A percentile compares a stretch with the other conserved stretches of the same genome.
Evolutionary conservation across 1,284 basidiomycete genomes (phyloP).

Genomic region (Naganishia albida): DNA sequence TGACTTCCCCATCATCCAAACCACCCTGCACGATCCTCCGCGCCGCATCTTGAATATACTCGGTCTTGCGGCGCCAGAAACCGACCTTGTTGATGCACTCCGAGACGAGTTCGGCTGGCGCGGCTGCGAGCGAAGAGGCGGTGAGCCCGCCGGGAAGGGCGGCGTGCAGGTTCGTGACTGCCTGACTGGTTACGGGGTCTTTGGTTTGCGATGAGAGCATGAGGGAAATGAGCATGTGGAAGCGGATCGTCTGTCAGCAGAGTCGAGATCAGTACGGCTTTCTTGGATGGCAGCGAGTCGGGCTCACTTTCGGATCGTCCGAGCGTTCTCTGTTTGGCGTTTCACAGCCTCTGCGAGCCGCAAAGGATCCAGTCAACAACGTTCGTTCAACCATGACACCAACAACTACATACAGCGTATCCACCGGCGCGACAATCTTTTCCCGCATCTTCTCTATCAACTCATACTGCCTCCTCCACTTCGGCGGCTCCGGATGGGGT

Average conservation of each 20-base stretch:
- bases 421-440: constrained; percentile 75
- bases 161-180: constrained; percentile 71
- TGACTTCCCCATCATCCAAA: constrained; percentile 33
- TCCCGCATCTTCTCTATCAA: constrained; percentile 76
- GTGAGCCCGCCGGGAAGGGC: constrained; percentile 67
- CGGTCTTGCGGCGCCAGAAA: constrained; percentile 86
- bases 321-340: constrained; percentile 29
- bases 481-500: constrained; percentile 71
- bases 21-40: constrained; percentile 62
- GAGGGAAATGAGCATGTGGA: constrained; percentile 83
- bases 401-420: constrained; percentile 82
- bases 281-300: constrained; percentile 22
- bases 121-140: constrained; percentile 68
- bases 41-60: constrained; percentile 69
- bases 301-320: constrained; percentile 35
- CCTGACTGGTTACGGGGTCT: constrained; percentile 80
- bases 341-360: constrained; percentile 27
- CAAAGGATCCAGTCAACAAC: too few relatives aligned
- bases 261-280: constrained; percentile 30
- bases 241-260: constrained; percentile 68
- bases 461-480: constrained; percentile 74
- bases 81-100: constrained; percentile 84
- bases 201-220: constrained; percentile 97
- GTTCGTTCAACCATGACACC: constrained; percentile 45
- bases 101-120: constrained; percentile 66